Percentiles rank a stretch among this genome's conserved stretches.
Conservation (phyloP, 2,329 filamentous ascomycete genomes). For the Scedosporium minutisporum region DNA sequence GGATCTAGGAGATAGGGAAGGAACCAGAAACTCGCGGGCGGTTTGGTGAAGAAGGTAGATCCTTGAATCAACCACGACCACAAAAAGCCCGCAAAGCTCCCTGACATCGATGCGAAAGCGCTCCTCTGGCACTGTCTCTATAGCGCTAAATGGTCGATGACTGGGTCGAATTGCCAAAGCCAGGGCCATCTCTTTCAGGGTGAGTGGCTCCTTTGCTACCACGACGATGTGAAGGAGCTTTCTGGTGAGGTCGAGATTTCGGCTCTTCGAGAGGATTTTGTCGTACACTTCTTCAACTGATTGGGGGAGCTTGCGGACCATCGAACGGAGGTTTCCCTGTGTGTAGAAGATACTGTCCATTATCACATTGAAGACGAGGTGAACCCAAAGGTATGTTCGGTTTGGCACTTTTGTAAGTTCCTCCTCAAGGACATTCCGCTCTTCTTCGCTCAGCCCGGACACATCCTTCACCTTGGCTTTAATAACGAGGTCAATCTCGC, state of each 20-base stretch:
- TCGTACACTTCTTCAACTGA: slow-evolving; percentile 17
- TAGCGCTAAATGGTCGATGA: neutral
- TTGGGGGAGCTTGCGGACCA: slow-evolving; percentile 9
- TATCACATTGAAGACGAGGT: slow-evolving; percentile 12
- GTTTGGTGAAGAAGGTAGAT: slow-evolving; percentile 21
- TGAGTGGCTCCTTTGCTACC: slow-evolving; percentile 14
- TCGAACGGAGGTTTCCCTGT: neutral
- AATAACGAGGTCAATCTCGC: slow-evolving; percentile 15
- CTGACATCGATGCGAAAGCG: slow-evolving; percentile 12
- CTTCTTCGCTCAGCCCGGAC: neutral
- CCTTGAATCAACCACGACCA: slow-evolving; percentile 14
- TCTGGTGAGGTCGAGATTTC: slow-evolving; percentile 6
- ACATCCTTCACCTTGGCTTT: slow-evolving; percentile 5
- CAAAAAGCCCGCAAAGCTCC: slow-evolving; percentile 22
- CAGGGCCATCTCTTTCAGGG: slow-evolving; percentile 14
- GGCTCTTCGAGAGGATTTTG: slow-evolving; percentile 14
- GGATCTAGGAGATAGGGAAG: neutral
- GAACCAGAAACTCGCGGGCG: slow-evolving; percentile 19
- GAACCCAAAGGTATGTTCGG: slow-evolving; percentile 18
- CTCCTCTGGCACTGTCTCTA: neutral
- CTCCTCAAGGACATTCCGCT: slow-evolving; percentile 8
- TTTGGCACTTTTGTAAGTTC: slow-evolving; percentile 11
- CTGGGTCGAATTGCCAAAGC: slow-evolving; percentile 8
- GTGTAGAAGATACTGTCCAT: slow-evolving; percentile 8
- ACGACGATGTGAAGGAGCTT: slow-evolving; percentile 17